Conservation (phyloP, 2,329 filamentous ascomycete species). For the Chaetomium globosum region DNA sequence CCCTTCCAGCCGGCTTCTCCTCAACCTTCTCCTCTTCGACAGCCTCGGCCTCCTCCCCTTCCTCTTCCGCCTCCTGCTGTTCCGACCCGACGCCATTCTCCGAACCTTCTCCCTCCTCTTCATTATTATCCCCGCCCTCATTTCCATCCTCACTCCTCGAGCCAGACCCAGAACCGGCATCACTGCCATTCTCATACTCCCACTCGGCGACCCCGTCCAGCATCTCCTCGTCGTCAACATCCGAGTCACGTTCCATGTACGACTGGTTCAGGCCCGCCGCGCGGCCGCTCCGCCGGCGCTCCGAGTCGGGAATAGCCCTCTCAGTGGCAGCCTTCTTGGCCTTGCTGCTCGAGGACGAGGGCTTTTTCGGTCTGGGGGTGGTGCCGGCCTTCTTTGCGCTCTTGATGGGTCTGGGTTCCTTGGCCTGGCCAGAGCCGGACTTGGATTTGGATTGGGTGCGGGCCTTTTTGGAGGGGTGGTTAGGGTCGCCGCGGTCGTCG, state of each 20-base stretch:
- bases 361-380: constrained; percentile 42
- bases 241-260: constrained; percentile 61
- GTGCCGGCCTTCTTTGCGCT: constrained; percentile 35
- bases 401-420: constrained; percentile 44
- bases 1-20: not conserved
- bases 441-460: constrained; percentile 34
- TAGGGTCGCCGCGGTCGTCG: constrained; percentile 51
- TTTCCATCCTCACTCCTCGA: constrained; percentile 28
- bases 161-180: constrained; percentile 30
- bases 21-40: constrained; percentile 11
- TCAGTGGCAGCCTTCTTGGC: constrained; percentile 40
- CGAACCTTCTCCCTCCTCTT: constrained; percentile 25
- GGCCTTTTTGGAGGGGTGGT: constrained; percentile 48
- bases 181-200: constrained; percentile 49
- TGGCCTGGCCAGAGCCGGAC: constrained; percentile 7
- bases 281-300: constrained; percentile 61
- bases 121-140: constrained; percentile 26
- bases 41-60: constrained; percentile 29
- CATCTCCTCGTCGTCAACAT: constrained; percentile 64
- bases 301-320: constrained; percentile 45
- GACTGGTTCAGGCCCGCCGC: constrained; percentile 48
- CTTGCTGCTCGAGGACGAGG: constrained; percentile 12
- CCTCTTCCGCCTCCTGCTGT: constrained; percentile 13
- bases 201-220: constrained; percentile 62
- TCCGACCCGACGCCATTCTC: constrained; percentile 9